Conservation (phyloP, 208 protist genomes). For the Trypanosoma conorhini region DNA sequence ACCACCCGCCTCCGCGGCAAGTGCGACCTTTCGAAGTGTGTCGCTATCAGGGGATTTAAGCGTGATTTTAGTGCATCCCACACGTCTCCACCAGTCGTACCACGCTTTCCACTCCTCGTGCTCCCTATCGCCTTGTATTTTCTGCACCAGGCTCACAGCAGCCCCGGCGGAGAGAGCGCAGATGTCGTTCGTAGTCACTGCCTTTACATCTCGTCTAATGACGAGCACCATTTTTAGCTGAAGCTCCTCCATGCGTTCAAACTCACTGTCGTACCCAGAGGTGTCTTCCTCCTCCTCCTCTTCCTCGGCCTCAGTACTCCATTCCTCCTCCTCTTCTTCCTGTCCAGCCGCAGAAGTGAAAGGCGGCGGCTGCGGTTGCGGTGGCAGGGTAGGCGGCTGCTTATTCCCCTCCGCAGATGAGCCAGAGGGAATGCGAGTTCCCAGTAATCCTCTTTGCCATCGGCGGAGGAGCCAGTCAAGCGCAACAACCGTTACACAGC, state of each 20-base stretch:
- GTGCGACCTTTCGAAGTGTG: slow-evolving; percentile 29
- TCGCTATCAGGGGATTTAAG: slow-evolving; percentile 43
- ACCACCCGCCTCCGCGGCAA: slow-evolving; percentile 22
- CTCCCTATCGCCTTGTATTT: slow-evolving; percentile 15
- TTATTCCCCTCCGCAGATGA: slow-evolving; percentile 11
- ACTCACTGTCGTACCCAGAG: slow-evolving; percentile 38
- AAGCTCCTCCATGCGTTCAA: slow-evolving; percentile 48
- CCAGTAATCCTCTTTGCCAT: not conserved
- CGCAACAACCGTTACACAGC: not conserved
- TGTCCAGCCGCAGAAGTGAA: not conserved
- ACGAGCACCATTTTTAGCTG: slow-evolving; percentile 79
- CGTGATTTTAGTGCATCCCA: slow-evolving; percentile 72
- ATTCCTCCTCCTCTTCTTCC: slow-evolving; percentile 16
- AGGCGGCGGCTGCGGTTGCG: not conserved
- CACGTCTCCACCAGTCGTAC: slow-evolving; percentile 67
- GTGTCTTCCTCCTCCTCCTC: slow-evolving; percentile 33
- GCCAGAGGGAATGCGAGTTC: not conserved
- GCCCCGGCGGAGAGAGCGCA: slow-evolving; percentile 44
- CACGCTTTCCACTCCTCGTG: slow-evolving; percentile 44
- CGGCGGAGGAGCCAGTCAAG: not conserved
- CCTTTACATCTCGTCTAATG: slow-evolving; percentile 48
- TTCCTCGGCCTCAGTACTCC: slow-evolving; percentile 14
- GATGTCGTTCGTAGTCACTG: slow-evolving; percentile 43
- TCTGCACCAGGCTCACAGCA: slow-evolving; percentile 45
- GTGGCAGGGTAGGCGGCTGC: not conserved